Evolutionary conservation across 176 grass and related monocot species (phyloP).

Genomic region (Oryza nivara): DNA sequence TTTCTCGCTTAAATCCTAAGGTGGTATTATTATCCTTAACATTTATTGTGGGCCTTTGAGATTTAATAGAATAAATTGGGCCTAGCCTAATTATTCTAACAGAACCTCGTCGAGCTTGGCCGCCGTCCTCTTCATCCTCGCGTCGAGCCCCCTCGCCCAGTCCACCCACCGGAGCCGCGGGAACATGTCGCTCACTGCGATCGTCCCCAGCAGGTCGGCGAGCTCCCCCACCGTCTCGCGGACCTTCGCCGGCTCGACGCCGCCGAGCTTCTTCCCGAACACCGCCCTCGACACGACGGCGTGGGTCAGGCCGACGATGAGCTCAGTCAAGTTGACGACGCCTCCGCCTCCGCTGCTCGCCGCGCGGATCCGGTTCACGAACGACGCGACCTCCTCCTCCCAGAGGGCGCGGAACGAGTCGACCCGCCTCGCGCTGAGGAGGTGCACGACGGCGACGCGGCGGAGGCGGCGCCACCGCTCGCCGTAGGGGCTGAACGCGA

Average conservation of each 20-base stretch:
- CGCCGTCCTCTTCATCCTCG: slow-evolving; percentile 20
- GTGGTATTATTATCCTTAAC: no score
- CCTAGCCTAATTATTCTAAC: no score
- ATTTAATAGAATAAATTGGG: no score
- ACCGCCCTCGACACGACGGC: slow-evolving; percentile 33
- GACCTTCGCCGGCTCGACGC: not conserved
- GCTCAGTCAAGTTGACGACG: slow-evolving; percentile 44
- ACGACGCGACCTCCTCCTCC: slow-evolving; percentile 33
- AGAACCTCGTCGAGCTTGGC: slow-evolving; percentile 39
- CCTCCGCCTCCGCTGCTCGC: not conserved
- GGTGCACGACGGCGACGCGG: slow-evolving; percentile 43
- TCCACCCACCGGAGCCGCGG: slow-evolving; percentile 40
- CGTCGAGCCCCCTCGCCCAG: slow-evolving; percentile 32
- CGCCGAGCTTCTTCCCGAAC: slow-evolving; percentile 33
- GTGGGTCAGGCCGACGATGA: slow-evolving; percentile 33
- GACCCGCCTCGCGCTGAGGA: slow-evolving; percentile 49
- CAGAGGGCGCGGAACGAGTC: slow-evolving; percentile 51
- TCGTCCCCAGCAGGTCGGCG: not conserved
- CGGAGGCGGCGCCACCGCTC: slow-evolving; percentile 57
- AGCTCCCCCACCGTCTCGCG: not conserved
- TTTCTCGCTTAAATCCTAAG: no score
- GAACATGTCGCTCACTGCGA: slow-evolving; percentile 33
- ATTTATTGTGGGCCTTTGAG: no score
- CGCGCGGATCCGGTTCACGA: slow-evolving; percentile 15
- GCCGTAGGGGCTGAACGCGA: slow-evolving; percentile 51